Conservation (phyloP, 2,329 filamentous ascomycete species). For the Ilyonectria sp. region DNA sequence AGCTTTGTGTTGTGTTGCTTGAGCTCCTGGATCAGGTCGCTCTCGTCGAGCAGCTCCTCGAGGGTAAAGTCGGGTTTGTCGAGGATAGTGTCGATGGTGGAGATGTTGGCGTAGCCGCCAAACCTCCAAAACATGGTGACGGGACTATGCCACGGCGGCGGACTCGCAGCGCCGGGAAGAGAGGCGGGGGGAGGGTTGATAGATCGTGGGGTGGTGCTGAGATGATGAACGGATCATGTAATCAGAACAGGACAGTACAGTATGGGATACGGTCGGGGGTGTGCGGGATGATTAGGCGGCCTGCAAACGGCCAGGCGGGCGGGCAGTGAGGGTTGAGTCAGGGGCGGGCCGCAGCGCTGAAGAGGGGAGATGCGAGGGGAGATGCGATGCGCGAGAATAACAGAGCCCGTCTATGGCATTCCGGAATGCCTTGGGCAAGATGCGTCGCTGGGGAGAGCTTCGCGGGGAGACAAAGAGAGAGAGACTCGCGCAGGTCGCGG, state of each 20-base stretch:
- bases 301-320: constrained; percentile 2
- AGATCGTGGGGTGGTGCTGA: constrained; percentile 35
- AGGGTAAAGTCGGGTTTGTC: constrained; percentile 97
- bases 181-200: constrained; percentile 36
- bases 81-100: constrained; percentile 95
- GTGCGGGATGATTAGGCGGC: constrained; percentile 28
- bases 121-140: constrained; percentile 99
- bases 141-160: constrained; percentile 53
- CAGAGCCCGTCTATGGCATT: constrained; percentile 29
- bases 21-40: constrained; percentile 95
- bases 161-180: constrained; percentile 51
- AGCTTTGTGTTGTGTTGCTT: constrained; percentile 99
- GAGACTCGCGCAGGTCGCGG: constrained; percentile 26
- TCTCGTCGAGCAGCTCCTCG: constrained; percentile 96
- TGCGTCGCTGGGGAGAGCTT: constrained; percentile 5
- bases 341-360: background rate
- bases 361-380: background rate
- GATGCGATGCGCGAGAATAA: constrained; percentile 27
- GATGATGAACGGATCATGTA: constrained; percentile 48
- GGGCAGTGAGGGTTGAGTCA: constrained; percentile 3
- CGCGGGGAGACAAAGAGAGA: constrained; percentile 4
- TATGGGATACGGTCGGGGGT: constrained; percentile 37
- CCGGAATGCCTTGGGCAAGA: constrained; percentile 26
- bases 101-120: constrained; percentile 98
- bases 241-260: constrained; percentile 29